phyloP scores from a whole-genome alignment of 441 rosid genomes.

The Eutrema salsugineum region DNA sequence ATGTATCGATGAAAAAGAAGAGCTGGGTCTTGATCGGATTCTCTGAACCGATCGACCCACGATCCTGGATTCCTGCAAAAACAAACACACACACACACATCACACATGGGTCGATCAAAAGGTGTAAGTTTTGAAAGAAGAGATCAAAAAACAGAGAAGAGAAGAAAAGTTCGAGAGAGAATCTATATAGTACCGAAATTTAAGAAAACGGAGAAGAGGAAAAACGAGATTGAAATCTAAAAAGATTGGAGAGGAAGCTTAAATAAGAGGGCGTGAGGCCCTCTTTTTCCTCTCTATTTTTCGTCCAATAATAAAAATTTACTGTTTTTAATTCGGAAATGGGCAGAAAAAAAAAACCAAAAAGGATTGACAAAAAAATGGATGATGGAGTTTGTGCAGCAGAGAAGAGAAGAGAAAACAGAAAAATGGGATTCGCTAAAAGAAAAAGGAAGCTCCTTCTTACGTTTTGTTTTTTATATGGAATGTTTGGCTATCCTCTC shows the following conservation, averaged over 20 bases:
- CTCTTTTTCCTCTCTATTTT: conserved; percentile 42
- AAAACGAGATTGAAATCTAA: conserved; percentile 40
- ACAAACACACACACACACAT: not conserved
- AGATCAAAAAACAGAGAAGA: conserved; percentile 30
- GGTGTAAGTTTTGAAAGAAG: conserved; percentile 15
- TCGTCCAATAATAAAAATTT: conserved; percentile 23
- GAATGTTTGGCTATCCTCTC: conserved; percentile 39
- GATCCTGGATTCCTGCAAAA: conserved; percentile 43
- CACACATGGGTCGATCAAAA: conserved; percentile 12
- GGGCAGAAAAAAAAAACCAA: not conserved
- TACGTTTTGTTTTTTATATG: conserved; percentile 22
- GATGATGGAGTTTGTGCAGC: conserved; percentile 33
- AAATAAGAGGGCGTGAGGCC: conserved; percentile 59
- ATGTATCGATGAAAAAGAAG: conserved; percentile 15
- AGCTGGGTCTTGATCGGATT: conserved; percentile 48
- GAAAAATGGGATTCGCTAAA: conserved; percentile 2
- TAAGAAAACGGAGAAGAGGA: conserved; percentile 38
- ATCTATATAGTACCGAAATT: conserved; percentile 34
- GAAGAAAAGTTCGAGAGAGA: conserved; percentile 1
- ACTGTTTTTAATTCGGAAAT: conserved; percentile 18
- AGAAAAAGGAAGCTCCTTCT: conserved; percentile 12
- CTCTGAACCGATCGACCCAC: conserved; percentile 38
- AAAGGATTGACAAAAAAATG: conserved; percentile 19
- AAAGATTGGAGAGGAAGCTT: conserved; percentile 48
- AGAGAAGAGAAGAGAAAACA: conserved; percentile 7